phyloP scores from a whole-genome alignment of 2,329 filamentous ascomycete genomes.

The Aspergillus pseudonomiae region DNA sequence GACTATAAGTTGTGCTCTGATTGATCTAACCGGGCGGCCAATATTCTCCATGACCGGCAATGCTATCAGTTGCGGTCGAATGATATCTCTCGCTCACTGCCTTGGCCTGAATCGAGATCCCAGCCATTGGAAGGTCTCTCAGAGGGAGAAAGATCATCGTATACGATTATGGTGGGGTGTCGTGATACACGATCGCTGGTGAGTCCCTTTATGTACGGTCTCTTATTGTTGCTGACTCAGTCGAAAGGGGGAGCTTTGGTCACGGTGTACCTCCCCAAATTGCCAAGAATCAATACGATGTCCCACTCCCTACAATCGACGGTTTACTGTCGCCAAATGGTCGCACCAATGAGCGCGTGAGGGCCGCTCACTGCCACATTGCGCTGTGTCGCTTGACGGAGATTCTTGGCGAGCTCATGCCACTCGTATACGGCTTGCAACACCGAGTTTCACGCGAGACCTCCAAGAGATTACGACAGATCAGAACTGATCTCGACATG shows the following conservation, averaged over 20 bases:
- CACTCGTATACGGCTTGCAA: constrained; percentile 50
- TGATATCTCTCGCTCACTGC: constrained; percentile 58
- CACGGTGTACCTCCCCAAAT: constrained; percentile 60
- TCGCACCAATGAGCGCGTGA: constrained; percentile 45
- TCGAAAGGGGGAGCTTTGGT: constrained; percentile 54
- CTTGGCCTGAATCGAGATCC: constrained; percentile 60
- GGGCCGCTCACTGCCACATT: constrained; percentile 55
- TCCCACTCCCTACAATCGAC: constrained; percentile 55
- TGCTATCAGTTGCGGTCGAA: constrained; percentile 57
- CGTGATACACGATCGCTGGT: constrained; percentile 60
- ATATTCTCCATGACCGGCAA: constrained; percentile 64
- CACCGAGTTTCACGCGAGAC: constrained; percentile 47
- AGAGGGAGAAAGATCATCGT: constrained; percentile 54
- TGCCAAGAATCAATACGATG: constrained; percentile 57
- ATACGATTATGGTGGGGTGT: constrained; percentile 61
- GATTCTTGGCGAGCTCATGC: constrained; percentile 49
- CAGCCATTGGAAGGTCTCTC: constrained; percentile 55
- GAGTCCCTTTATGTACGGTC: constrained; percentile 9
- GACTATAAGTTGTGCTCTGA: constrained; percentile 59
- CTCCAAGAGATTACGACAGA: constrained; percentile 49
- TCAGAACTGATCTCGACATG: constrained; percentile 48
- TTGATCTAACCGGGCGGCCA: constrained; percentile 64
- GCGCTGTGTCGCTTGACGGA: constrained; percentile 56
- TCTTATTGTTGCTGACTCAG: constrained; percentile 20
- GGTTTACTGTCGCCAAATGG: constrained; percentile 41